Evolutionary conservation across 1,284 basidiomycete species (phyloP).

Genomic region (Boletus albobrunnescens): DNA sequence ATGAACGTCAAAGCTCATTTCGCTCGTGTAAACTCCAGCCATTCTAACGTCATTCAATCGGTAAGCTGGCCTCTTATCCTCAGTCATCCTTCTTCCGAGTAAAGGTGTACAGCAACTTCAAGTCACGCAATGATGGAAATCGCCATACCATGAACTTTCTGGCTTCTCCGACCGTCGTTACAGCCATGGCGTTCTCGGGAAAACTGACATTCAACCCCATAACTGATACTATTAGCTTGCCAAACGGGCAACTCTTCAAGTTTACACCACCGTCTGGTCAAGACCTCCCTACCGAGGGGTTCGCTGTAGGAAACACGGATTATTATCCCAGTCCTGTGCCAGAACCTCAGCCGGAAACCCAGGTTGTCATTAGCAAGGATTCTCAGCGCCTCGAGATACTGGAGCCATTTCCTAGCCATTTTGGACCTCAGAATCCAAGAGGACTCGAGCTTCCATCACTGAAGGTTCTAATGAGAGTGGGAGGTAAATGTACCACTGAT

Average conservation of each 20-base stretch:
- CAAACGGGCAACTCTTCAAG: slow-evolving; percentile 77
- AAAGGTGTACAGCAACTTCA: slow-evolving; percentile 69
- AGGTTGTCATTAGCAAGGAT: slow-evolving; percentile 75
- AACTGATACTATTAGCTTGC: slow-evolving; percentile 74
- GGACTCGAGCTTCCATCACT: slow-evolving; percentile 77
- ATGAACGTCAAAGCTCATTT: slow-evolving; percentile 6
- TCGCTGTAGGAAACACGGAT: slow-evolving; percentile 72
- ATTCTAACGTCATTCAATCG: slow-evolving; percentile 98
- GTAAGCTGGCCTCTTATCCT: slow-evolving; percentile 28
- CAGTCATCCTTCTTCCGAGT: neutral
- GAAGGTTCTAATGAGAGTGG: slow-evolving; percentile 85
- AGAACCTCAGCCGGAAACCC: slow-evolving; percentile 70
- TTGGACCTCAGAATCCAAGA: slow-evolving; percentile 50
- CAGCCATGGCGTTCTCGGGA: slow-evolving; percentile 96
- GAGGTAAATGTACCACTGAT: slow-evolving; percentile 98
- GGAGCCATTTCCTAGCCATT: slow-evolving; percentile 82
- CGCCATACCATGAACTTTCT: slow-evolving; percentile 96
- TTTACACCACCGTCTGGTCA: slow-evolving; percentile 84
- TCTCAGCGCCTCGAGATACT: slow-evolving; percentile 87
- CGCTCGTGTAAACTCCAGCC: slow-evolving; percentile 44
- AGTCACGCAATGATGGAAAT: slow-evolving; percentile 97
- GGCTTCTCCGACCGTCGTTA: slow-evolving; percentile 95
- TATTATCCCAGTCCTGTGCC: slow-evolving; percentile 83
- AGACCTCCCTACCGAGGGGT: slow-evolving; percentile 83
- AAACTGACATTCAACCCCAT: slow-evolving; percentile 93